These are phyloP conservation scores for Kodamaea neixiangensis DNA, from an alignment of 805 yeast species.

Conservation along the genomic window DNA sequence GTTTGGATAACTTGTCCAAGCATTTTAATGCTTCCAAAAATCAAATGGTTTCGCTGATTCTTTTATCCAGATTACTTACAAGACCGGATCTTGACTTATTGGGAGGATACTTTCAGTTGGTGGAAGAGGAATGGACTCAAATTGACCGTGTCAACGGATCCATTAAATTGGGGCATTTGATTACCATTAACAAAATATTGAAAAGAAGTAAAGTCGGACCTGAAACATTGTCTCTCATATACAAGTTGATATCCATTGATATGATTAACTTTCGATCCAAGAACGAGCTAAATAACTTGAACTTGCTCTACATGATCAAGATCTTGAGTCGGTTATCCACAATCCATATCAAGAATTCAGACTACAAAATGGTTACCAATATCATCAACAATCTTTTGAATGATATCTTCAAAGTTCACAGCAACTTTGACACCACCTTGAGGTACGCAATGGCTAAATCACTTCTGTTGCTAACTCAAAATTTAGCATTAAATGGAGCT, in stretches of 20 bases:
- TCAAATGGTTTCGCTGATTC: slow-evolving; percentile 52
- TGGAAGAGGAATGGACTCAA: slow-evolving; percentile 22
- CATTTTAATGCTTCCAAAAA: slow-evolving; percentile 54
- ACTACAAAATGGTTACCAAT: slow-evolving; percentile 46
- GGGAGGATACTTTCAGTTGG: slow-evolving; percentile 18
- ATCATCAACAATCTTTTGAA: slow-evolving; percentile 50
- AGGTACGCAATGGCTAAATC: slow-evolving; percentile 71
- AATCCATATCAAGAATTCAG: slow-evolving; percentile 18
- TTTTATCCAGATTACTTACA: slow-evolving; percentile 55
- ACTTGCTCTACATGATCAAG: slow-evolving; percentile 33
- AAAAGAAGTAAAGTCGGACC: slow-evolving; percentile 22
- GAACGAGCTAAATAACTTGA: slow-evolving; percentile 15
- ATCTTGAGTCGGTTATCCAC: slow-evolving; percentile 40
- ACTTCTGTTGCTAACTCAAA: slow-evolving; percentile 48
- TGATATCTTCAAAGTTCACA: slow-evolving; percentile 34
- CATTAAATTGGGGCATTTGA: slow-evolving; percentile 39
- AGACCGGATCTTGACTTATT: slow-evolving; percentile 45
- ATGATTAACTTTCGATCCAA: slow-evolving; percentile 16
- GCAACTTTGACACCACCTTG: slow-evolving; percentile 52
- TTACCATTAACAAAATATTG: slow-evolving; percentile 41
- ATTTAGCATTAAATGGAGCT: slow-evolving; percentile 32
- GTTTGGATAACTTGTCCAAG: slow-evolving; percentile 29
- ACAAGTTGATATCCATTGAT: slow-evolving; percentile 19
- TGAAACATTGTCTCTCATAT: slow-evolving; percentile 14
- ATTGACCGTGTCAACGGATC: slow-evolving; percentile 10